Evolutionary conservation across 345 rosid species (phyloP).

Genomic region (Leavenworthia alabamica): DNA sequence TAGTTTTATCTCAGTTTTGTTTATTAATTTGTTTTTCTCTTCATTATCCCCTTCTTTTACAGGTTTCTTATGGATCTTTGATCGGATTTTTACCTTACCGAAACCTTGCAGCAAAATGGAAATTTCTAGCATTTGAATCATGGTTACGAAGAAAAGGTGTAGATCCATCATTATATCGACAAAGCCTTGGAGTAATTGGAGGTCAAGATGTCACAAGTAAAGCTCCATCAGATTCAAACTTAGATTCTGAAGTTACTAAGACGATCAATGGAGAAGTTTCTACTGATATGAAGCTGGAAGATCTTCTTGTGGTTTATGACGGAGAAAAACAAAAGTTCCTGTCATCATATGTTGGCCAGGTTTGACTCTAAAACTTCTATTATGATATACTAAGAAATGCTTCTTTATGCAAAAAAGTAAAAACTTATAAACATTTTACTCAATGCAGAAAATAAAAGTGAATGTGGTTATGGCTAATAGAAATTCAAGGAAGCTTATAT

Average conservation of each 20-base stretch:
- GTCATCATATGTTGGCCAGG: slow-evolving; percentile 88
- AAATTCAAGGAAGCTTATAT: slow-evolving; percentile 57
- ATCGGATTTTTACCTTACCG: slow-evolving; percentile 86
- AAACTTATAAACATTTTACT: slow-evolving; percentile 6
- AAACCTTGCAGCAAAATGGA: slow-evolving; percentile 70
- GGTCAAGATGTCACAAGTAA: slow-evolving; percentile 40
- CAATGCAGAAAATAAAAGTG: slow-evolving; percentile 61
- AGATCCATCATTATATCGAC: slow-evolving; percentile 67
- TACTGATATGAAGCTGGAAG: slow-evolving; percentile 70
- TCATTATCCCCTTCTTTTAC: no score
- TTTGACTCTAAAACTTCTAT: slow-evolving; percentile 24
- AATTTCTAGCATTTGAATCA: slow-evolving; percentile 86
- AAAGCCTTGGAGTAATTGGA: slow-evolving; percentile 62
- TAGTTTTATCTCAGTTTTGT: neutral
- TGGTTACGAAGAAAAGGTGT: slow-evolving; percentile 88
- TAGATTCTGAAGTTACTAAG: slow-evolving; percentile 31
- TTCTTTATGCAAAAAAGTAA: no score
- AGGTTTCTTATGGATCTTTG: slow-evolving; percentile 85
- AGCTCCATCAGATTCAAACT: slow-evolving; percentile 32
- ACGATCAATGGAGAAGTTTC: slow-evolving; percentile 39
- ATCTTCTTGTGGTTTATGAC: slow-evolving; percentile 75
- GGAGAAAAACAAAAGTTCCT: slow-evolving; percentile 77
- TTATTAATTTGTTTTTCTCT: neutral
- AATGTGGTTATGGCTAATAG: slow-evolving; percentile 56
- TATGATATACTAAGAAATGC: neutral